Evolutionary conservation across 192 early-diverging fungal genomes (phyloP), one percentile per base, ranked within the genome.

Genomic region (Allomyces javanicus): DNA sequence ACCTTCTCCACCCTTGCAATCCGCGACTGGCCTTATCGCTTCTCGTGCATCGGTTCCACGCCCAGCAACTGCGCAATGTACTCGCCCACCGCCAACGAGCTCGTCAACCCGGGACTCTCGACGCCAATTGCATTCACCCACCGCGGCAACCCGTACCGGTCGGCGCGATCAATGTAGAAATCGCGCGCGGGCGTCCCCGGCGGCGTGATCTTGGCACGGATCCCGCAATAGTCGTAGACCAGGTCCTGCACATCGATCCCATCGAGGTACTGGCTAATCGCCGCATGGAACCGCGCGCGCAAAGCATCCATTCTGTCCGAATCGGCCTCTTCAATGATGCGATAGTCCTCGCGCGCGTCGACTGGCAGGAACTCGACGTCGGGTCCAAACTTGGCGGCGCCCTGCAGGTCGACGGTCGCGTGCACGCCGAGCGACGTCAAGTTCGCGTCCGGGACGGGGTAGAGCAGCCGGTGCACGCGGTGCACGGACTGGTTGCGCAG

Each of bases 101-200:
- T 79, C 2, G 91, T 94, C 64, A 94, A 66, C 0, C 91, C 91
- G 3, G 91, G 91, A 65, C 87, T 89, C 67, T 94, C 91, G 27
- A 94, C 90, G 33, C 91, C 91, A 3, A 85, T 66, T 14, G 91
- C 73, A 61, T 90, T 89, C 61, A 88, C 80, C 73, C 89, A 87
- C 0, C 84, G 82, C 0, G 74, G 66, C 27, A 81, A 72, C 0
- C 75, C 81, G 27, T 71, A 67, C 0, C 69, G 69, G 0, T 63
- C 62, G 70, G 86, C 84, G 24, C 85, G 77, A 19, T 81, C 72
- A 44, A 94, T 83, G 9, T 84, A 70, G 77, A 92, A 94, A 67
- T 94, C 91, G 63, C 76, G 75, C 67, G 89, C 88, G 5, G 77
- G 71, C 33, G 82, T 87, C 25, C 82, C 87, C 0, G 85, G 86